These are phyloP conservation scores for Bondarzewia mesenterica DNA, from an alignment of 1,284 basidiomycete species.

Conservation along the genomic window DNA sequence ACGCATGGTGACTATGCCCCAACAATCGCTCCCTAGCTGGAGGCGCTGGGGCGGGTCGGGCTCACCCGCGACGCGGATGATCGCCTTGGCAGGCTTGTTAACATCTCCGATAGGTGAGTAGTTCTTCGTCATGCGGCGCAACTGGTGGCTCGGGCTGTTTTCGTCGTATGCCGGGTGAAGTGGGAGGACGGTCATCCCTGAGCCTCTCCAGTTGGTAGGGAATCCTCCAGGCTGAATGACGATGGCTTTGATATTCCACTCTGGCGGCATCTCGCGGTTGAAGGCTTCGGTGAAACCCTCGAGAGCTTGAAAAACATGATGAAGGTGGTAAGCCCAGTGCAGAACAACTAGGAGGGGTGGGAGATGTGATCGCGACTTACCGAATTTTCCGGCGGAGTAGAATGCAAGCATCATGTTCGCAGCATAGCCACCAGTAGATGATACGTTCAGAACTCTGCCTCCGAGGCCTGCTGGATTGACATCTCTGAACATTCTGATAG, in stretches of 20 bases:
- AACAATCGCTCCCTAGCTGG: slow-evolving; percentile 26
- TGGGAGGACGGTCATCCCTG: slow-evolving; percentile 8
- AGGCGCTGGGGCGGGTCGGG: slow-evolving; percentile 24
- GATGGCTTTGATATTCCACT: slow-evolving; percentile 26
- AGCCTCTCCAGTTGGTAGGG: slow-evolving; percentile 20
- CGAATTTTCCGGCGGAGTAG: slow-evolving; percentile 27
- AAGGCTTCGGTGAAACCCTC: slow-evolving; percentile 26
- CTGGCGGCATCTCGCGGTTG: slow-evolving; percentile 19
- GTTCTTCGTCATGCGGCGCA: slow-evolving; percentile 5
- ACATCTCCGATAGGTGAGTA: slow-evolving; percentile 11
- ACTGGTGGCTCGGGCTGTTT: slow-evolving; percentile 6
- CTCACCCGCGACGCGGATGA: slow-evolving; percentile 15
- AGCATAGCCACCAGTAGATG: slow-evolving; percentile 23
- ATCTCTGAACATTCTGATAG: slow-evolving; percentile 21
- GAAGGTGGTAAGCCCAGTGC: background rate
- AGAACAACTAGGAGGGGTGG: background rate
- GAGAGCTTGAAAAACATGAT: slow-evolving; percentile 18
- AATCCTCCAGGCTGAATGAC: slow-evolving; percentile 29
- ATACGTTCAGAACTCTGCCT: slow-evolving; percentile 26
- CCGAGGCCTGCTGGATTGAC: slow-evolving; percentile 21
- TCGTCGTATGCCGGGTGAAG: slow-evolving; percentile 14
- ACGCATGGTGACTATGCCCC: slow-evolving; percentile 17
- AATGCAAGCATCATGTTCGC: slow-evolving; percentile 22
- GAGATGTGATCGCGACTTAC: slow-evolving; percentile 13
- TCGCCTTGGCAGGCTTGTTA: slow-evolving; percentile 12